phyloP scores from a whole-genome alignment of 495 filamentous ascomycete genomes.

The Aspergillus campestris region DNA sequence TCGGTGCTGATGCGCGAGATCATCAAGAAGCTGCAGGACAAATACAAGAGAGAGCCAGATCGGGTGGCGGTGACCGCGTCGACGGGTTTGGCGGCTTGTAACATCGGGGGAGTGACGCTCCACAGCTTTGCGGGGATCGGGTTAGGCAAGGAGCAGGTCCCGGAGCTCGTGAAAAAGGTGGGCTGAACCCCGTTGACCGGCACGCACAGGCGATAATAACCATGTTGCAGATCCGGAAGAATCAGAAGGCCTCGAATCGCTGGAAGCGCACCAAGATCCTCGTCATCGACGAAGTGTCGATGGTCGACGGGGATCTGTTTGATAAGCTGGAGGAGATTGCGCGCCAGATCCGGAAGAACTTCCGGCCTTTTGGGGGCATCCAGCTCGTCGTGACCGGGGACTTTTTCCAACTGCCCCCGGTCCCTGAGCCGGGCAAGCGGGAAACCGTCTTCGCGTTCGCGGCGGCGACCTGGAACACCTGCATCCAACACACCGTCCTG shows the following conservation, averaged over 20 bases:
- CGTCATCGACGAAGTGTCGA: conserved; percentile 92
- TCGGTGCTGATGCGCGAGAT: conserved; percentile 91
- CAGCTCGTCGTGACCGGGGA: conserved; percentile 94
- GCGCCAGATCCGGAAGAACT: conserved; percentile 73
- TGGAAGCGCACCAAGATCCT: conserved; percentile 85
- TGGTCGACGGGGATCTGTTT: conserved; percentile 96
- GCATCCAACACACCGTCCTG: conserved; percentile 91
- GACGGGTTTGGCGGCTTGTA: conserved; percentile 92
- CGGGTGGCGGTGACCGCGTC: conserved; percentile 89
- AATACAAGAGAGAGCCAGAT: conserved; percentile 65
- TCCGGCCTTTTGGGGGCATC: conserved; percentile 88
- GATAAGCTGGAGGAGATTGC: conserved; percentile 92
- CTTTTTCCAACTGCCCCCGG: conserved; percentile 94
- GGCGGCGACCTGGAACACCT: conserved; percentile 81
- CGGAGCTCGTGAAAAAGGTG: conserved; percentile 74
- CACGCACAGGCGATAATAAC: too few species aligned
- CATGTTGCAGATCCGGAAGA: conserved; percentile 57
- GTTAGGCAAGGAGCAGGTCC: conserved; percentile 78
- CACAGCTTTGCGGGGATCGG: conserved; percentile 97
- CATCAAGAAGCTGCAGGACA: conserved; percentile 68
- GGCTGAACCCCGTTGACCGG: not conserved
- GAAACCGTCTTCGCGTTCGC: conserved; percentile 86
- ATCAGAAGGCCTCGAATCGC: conserved; percentile 75
- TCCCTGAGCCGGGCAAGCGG: conserved; percentile 63
- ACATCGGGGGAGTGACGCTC: conserved; percentile 89